A percentile compares a stretch with the other conserved stretches of the same genome.
Evolutionary conservation across 2,329 filamentous ascomycete genomes (phyloP).

Genomic region (Trichothecium sympodiale): DNA sequence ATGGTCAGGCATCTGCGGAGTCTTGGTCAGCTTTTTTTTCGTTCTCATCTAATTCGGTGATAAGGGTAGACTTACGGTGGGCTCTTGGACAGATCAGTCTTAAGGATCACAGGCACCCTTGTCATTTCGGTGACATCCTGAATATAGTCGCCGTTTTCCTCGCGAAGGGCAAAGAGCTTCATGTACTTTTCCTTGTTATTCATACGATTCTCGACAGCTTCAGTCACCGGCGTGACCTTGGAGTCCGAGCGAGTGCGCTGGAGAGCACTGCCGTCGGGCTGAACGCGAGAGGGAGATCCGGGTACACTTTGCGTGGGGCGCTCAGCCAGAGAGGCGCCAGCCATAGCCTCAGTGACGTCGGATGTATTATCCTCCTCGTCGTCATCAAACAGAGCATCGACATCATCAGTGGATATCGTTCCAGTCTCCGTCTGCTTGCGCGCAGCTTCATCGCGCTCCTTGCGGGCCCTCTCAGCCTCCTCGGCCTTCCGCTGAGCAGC

Average conservation of each 20-base stretch:
- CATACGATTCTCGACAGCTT: constrained; percentile 68
- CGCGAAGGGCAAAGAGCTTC: constrained; percentile 76
- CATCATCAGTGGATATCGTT: constrained; percentile 85
- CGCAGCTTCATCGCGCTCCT: constrained; percentile 82
- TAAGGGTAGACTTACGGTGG: constrained; percentile 72
- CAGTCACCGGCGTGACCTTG: constrained; percentile 67
- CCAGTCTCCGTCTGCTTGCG: constrained; percentile 91
- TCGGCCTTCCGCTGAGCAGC: constrained; percentile 73
- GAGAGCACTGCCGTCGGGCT: constrained; percentile 50
- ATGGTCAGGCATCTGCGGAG: constrained; percentile 64
- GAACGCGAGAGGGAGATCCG: constrained; percentile 73
- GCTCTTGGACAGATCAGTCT: constrained; percentile 97
- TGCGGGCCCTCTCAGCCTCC: constrained; percentile 67
- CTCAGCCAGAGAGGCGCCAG: constrained; percentile 79
- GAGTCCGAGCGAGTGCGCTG: constrained; percentile 90
- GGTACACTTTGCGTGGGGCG: constrained; percentile 93
- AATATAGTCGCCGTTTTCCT: constrained; percentile 91
- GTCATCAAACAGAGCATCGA: constrained; percentile 92
- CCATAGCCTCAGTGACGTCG: constrained; percentile 82
- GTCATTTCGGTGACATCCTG: constrained; percentile 99
- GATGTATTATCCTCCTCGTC: constrained; percentile 83
- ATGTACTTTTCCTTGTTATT: constrained; percentile 95
- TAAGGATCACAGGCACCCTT: constrained; percentile 90
- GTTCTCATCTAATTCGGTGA: background rate
- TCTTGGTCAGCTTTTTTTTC: background rate